A percentile compares a stretch with the other conserved stretches of the same genome.
Conservation (phyloP, 108 stramenopile species). For the Nannochloropsis salina region DNA sequence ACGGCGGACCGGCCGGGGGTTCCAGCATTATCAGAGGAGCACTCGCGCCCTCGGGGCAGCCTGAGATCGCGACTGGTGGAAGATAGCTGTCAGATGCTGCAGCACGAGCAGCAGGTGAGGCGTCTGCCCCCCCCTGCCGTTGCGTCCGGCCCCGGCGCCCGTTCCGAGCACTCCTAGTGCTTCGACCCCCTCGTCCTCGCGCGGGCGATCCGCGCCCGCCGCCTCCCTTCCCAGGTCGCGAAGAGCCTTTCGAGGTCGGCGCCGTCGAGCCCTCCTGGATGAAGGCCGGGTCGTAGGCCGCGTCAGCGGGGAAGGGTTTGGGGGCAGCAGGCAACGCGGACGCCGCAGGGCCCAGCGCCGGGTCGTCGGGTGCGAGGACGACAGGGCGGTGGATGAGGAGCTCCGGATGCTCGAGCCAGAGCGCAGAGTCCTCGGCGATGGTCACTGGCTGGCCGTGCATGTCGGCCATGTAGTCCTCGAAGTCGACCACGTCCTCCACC, state of each 20-base stretch:
- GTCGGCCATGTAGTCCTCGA: neutral
- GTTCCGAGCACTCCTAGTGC: neutral
- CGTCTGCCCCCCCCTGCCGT: neutral
- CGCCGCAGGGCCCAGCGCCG: neutral
- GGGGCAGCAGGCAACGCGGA: neutral
- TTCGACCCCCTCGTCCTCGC: neutral
- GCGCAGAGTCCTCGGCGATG: neutral
- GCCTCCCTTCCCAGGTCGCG: neutral
- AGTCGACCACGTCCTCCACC: neutral
- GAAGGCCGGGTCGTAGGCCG: neutral
- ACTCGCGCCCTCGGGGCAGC: neutral
- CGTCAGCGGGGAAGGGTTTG: neutral
- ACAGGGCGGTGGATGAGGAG: conserved; percentile 11
- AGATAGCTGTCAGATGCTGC: neutral
- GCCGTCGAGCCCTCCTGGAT: neutral
- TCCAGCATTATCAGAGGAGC: neutral
- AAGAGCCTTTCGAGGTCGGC: neutral
- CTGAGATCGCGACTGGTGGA: neutral
- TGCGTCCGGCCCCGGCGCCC: conserved; percentile 1
- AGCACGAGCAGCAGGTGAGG: neutral
- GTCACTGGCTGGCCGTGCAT: conserved; percentile 9
- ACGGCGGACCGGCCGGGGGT: neutral
- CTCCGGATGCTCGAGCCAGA: neutral
- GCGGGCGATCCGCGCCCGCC: neutral
- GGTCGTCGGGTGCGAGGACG: conserved; percentile 8